Conservation (phyloP, 2,329 filamentous ascomycete genomes). For the Scytalidium lignicola region DNA sequence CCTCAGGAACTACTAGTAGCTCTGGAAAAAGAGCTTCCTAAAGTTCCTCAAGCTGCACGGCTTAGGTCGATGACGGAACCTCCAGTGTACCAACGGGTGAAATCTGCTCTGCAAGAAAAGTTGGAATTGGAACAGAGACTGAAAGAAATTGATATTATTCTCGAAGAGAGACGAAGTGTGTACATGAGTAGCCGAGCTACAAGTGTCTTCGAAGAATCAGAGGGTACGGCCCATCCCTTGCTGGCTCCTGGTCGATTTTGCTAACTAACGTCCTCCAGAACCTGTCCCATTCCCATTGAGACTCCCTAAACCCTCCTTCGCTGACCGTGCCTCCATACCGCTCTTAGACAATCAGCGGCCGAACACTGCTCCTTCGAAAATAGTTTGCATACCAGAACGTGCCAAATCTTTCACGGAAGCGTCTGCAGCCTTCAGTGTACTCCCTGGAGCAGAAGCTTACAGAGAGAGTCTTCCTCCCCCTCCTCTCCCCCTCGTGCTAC, state of each 20-base stretch:
- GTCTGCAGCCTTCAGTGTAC: conserved; percentile 18
- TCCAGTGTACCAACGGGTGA: conserved; percentile 25
- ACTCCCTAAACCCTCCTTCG: conserved; percentile 42
- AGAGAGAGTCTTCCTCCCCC: conserved; percentile 30
- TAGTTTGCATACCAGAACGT: conserved; percentile 28
- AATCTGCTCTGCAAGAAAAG: conserved; percentile 28
- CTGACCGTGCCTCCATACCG: conserved; percentile 29
- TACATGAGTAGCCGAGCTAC: conserved; percentile 34
- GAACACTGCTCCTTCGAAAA: conserved; percentile 31
- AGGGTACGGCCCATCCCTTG: conserved; percentile 12
- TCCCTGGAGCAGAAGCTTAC: background rate
- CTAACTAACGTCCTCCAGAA: conserved; percentile 32
- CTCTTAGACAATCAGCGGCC: conserved; percentile 18
- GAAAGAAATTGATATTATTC: conserved; percentile 53
- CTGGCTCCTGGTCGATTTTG: no score
- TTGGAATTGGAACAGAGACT: conserved; percentile 54
- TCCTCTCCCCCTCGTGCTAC: conserved; percentile 52
- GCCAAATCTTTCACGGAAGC: conserved; percentile 27
- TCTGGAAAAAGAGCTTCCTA: conserved; percentile 19
- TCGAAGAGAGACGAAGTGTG: conserved; percentile 53
- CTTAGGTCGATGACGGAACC: conserved; percentile 24
- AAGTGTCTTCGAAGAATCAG: conserved; percentile 21
- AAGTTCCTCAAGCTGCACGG: conserved; percentile 18
- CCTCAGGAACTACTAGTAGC: conserved; percentile 19
- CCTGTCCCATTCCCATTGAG: conserved; percentile 49